phyloP scores from a whole-genome alignment of 2,329 filamentous ascomycete genomes.

The Penicillium sp. region DNA sequence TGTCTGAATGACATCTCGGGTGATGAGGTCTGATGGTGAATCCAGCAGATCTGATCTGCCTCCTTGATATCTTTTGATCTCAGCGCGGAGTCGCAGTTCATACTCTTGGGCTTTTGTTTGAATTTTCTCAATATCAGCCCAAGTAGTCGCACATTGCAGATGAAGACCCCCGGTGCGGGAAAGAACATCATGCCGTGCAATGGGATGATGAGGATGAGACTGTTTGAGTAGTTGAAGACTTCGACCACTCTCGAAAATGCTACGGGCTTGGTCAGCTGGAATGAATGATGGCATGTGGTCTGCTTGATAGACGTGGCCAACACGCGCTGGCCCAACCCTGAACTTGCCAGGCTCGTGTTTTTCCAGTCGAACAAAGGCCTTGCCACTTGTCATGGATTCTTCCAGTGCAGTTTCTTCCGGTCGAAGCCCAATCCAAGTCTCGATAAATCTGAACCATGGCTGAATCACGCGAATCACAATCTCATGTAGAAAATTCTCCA shows the following conservation, averaged over 20 bases:
- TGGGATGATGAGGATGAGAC: constrained; percentile 69
- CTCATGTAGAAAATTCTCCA: constrained; percentile 65
- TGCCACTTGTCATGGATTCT: constrained; percentile 51
- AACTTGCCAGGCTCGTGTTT: constrained; percentile 59
- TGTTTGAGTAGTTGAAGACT: constrained; percentile 70
- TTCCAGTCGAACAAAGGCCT: constrained; percentile 62
- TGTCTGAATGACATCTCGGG: background rate
- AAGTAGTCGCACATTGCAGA: constrained; percentile 69
- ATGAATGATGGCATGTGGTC: constrained; percentile 71
- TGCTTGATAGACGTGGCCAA: constrained; percentile 54
- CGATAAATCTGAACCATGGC: constrained; percentile 67
- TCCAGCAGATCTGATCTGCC: constrained; percentile 28
- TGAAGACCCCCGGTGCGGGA: constrained; percentile 53
- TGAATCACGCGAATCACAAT: constrained; percentile 62
- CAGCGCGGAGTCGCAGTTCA: constrained; percentile 36
- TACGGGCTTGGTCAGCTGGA: constrained; percentile 64
- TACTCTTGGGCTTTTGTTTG: constrained; percentile 57
- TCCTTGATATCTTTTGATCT: constrained; percentile 40
- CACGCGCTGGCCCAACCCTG: constrained; percentile 59
- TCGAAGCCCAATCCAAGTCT: constrained; percentile 72
- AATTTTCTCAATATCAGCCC: constrained; percentile 66
- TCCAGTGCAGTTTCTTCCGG: constrained; percentile 55
- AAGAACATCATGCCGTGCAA: constrained; percentile 56
- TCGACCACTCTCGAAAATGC: constrained; percentile 76
- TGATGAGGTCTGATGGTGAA: background rate